Evolutionary conservation across 2,329 filamentous ascomycete genomes (phyloP).

Genomic region (Cordyceps cicadae): DNA sequence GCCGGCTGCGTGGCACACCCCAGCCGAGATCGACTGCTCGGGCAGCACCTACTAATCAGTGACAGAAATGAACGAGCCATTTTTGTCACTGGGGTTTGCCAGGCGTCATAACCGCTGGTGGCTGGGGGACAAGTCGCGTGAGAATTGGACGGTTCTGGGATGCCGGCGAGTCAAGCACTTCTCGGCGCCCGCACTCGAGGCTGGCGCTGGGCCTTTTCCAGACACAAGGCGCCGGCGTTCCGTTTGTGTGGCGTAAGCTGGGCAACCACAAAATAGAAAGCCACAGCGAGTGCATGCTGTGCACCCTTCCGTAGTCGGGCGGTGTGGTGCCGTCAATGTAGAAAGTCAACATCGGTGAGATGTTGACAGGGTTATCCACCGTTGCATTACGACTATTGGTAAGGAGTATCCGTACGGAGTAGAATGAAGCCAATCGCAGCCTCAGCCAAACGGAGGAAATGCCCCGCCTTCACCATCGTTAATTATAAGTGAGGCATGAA

Average conservation of each 20-base stretch:
- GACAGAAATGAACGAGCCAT: background rate
- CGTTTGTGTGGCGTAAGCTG: background rate
- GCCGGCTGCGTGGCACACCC: background rate
- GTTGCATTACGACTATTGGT: background rate
- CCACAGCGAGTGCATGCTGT: background rate
- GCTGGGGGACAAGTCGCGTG: slow-evolving; percentile 3
- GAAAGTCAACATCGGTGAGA: too few species aligned
- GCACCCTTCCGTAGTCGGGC: background rate
- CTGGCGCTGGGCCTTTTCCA: background rate
- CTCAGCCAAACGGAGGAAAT: background rate
- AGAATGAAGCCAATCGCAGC: background rate
- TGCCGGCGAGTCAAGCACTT: background rate
- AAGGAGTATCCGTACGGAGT: too few species aligned
- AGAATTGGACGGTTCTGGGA: background rate
- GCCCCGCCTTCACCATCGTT: background rate
- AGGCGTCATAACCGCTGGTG: background rate
- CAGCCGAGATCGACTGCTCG: background rate
- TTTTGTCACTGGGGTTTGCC: background rate
- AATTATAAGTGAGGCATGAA: background rate
- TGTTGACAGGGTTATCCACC: background rate
- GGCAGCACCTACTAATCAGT: background rate
- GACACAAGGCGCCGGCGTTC: background rate
- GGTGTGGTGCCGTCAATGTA: background rate
- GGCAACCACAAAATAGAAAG: background rate
- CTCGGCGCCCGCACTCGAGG: background rate